These are phyloP conservation scores for Pulicaria dysenterica DNA, from an alignment of 129 eudicot species.

Conservation along the genomic window DNA sequence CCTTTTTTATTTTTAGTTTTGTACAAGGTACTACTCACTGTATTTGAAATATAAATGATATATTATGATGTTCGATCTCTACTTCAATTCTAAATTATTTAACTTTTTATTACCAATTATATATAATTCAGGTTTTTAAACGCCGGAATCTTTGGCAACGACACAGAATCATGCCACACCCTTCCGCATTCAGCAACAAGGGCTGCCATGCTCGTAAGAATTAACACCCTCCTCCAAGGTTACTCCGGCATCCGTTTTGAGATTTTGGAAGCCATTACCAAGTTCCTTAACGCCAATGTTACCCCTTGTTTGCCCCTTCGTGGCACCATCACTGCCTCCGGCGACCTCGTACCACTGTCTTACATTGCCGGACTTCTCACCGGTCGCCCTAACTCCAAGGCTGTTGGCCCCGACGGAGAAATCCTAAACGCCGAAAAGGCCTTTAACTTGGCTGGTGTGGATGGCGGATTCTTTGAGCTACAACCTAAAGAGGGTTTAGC, in stretches of 20 bases:
- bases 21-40: not conserved
- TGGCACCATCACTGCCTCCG: slow-evolving; percentile 85
- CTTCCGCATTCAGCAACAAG: slow-evolving; percentile 78
- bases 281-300: slow-evolving; percentile 71
- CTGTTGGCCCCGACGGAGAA: slow-evolving; percentile 68
- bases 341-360: slow-evolving; percentile 82
- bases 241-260: slow-evolving; percentile 87
- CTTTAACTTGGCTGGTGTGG: slow-evolving; percentile 62
- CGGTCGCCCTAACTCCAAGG: slow-evolving; percentile 82
- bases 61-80: not conserved
- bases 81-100: not conserved
- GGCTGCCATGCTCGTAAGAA: slow-evolving; percentile 84
- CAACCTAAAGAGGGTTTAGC: slow-evolving; percentile 93
- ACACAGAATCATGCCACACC: slow-evolving; percentile 62
- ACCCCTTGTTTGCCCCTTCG: slow-evolving; percentile 85
- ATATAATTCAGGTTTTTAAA: slow-evolving; percentile 56
- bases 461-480: slow-evolving; percentile 68
- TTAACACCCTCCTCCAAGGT: slow-evolving; percentile 90
- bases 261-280: slow-evolving; percentile 79
- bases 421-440: slow-evolving; percentile 59
- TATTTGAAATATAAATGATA: not conserved
- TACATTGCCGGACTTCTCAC: slow-evolving; percentile 86
- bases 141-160: slow-evolving; percentile 84
- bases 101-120: not conserved
- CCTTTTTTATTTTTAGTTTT: too few species aligned